phyloP scores from a whole-genome alignment of 306 rosid species.

The Citrullus mucosospermus region DNA sequence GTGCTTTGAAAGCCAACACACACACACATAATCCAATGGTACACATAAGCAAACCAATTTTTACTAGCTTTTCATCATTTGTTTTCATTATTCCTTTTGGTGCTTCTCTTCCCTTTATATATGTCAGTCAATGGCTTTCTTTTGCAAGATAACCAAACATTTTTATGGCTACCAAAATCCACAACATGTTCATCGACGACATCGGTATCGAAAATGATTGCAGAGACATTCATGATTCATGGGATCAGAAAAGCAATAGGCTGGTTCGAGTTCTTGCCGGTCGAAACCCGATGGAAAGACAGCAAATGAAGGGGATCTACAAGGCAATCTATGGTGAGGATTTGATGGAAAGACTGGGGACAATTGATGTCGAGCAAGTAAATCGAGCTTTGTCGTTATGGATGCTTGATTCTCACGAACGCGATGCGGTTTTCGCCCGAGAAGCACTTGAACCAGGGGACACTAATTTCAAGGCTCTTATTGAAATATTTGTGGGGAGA shows the following conservation, averaged over 20 bases:
- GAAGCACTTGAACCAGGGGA: conserved; percentile 41
- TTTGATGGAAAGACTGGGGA: conserved; percentile 21
- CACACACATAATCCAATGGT: background rate
- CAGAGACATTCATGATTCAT: conserved; percentile 44
- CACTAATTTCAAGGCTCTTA: conserved; percentile 38
- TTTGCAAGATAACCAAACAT: background rate
- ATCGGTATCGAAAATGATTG: conserved; percentile 29
- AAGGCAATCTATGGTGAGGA: conserved; percentile 48
- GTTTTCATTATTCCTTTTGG: conserved; percentile 19
- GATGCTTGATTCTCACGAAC: conserved; percentile 53
- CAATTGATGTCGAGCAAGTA: background rate
- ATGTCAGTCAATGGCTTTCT: background rate
- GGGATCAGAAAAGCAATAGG: conserved; percentile 15
- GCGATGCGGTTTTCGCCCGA: conserved; percentile 36
- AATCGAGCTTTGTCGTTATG: conserved; percentile 35
- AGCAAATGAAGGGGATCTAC: conserved; percentile 35
- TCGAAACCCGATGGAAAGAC: conserved; percentile 27
- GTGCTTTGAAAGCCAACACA: background rate
- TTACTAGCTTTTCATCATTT: conserved; percentile 9
- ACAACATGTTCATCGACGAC: conserved; percentile 13
- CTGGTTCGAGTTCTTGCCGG: conserved; percentile 28
- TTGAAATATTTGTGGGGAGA: conserved; percentile 48
- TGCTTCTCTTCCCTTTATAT: background rate
- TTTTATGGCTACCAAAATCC: conserved; percentile 21
- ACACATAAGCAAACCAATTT: conserved; percentile 4